Conservation (phyloP, 2,329 filamentous ascomycete genomes). For the Colletotrichum aenigma region DNA sequence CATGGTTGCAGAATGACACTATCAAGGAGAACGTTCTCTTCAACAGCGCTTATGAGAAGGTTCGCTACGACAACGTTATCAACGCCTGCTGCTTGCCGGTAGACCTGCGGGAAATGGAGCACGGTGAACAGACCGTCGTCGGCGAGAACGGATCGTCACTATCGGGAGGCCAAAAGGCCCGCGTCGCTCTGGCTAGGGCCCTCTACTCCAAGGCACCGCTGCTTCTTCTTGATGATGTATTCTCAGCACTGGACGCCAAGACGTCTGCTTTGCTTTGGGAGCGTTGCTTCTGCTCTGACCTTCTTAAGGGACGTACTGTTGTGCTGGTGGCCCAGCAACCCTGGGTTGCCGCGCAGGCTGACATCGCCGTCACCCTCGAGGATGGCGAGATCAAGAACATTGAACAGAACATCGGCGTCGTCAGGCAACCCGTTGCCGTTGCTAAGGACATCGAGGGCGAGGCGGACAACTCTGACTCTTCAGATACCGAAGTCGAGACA, state of each 20-base stretch:
- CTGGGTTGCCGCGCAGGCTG: constrained; percentile 56
- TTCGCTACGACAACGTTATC: constrained; percentile 59
- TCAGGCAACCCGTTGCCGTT: constrained; percentile 48
- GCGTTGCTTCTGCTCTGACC: constrained; percentile 59
- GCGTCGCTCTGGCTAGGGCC: constrained; percentile 60
- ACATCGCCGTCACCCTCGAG: constrained; percentile 50
- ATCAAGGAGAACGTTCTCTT: constrained; percentile 62
- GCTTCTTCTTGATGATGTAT: constrained; percentile 62
- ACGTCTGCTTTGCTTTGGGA: constrained; percentile 62
- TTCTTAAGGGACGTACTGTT: constrained; percentile 57
- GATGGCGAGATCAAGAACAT: constrained; percentile 45
- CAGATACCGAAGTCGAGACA: constrained; percentile 31
- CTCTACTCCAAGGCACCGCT: constrained; percentile 61
- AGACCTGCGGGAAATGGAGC: constrained; percentile 55
- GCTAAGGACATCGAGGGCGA: constrained; percentile 40
- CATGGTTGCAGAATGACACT: constrained; percentile 63
- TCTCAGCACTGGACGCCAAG: constrained; percentile 63
- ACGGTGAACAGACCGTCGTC: constrained; percentile 55
- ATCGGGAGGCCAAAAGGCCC: constrained; percentile 61
- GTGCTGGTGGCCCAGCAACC: constrained; percentile 62
- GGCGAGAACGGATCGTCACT: constrained; percentile 60
- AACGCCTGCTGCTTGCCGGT: constrained; percentile 58
- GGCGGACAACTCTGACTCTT: constrained; percentile 28
- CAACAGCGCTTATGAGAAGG: constrained; percentile 52
- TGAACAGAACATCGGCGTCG: constrained; percentile 50